Evolutionary conservation across 176 grass and related monocot species (phyloP).

Genomic region (Bolboschoenus planiculmis): DNA sequence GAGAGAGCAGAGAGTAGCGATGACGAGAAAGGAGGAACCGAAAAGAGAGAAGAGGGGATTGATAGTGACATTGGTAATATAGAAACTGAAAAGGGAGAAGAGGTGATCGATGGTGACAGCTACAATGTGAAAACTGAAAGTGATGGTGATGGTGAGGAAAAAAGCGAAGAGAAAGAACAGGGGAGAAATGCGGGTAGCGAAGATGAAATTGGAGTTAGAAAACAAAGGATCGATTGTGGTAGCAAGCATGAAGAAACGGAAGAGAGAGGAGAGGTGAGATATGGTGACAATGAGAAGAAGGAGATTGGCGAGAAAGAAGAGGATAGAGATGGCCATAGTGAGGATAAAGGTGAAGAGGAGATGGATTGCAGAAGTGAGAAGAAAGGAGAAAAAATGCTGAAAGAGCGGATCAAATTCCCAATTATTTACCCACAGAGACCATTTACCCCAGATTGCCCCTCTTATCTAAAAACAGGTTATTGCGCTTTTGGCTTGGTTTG

Average conservation of each 20-base stretch:
- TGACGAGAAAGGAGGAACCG: background rate
- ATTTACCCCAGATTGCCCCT: background rate
- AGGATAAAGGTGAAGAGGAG: background rate
- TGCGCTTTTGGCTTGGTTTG: background rate
- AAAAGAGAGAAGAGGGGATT: background rate
- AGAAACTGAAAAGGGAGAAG: background rate
- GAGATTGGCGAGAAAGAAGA: background rate
- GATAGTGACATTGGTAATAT: background rate
- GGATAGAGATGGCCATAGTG: background rate
- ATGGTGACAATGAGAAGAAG: background rate
- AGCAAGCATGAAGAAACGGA: background rate
- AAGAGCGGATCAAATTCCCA: background rate
- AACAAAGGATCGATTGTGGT: background rate
- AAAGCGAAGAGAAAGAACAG: background rate
- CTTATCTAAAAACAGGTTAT: background rate
- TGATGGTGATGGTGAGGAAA: background rate
- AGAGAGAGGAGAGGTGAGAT: background rate
- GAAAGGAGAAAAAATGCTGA: background rate
- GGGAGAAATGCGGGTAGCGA: background rate
- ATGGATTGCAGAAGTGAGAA: background rate
- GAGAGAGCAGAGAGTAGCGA: background rate
- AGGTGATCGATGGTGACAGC: background rate
- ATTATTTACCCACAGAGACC: conserved; percentile 4
- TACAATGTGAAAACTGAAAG: background rate
- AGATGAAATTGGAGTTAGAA: background rate